Conservation (phyloP, 257 asterid species). For the Perilla frutescens region DNA sequence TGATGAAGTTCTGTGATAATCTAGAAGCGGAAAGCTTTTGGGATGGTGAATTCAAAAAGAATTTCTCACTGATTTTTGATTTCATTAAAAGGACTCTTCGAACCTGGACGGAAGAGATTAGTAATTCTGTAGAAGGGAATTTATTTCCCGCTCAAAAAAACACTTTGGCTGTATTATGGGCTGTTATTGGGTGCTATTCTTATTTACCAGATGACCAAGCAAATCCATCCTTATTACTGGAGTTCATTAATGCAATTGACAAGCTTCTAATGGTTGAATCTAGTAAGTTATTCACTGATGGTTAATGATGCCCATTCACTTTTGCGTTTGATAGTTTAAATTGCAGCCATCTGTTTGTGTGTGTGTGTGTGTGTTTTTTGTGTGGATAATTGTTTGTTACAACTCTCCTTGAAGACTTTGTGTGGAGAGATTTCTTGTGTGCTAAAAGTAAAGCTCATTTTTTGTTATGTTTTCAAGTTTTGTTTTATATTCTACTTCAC, state of each 20-base stretch:
- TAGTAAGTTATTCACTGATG: constrained; percentile 53
- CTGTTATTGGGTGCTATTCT: constrained; percentile 72
- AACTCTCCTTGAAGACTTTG: background rate
- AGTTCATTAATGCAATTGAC: constrained; percentile 70
- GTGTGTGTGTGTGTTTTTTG: background rate
- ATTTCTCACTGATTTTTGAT: constrained; percentile 46
- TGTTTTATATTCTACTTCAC: background rate
- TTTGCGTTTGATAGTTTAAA: constrained; percentile 26
- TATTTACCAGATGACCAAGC: constrained; percentile 50
- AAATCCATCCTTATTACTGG: constrained; percentile 57
- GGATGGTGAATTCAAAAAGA: constrained; percentile 50
- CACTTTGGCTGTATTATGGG: constrained; percentile 78
- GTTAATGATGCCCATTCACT: constrained; percentile 22
- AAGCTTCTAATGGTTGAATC: constrained; percentile 59
- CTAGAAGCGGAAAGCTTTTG: constrained; percentile 52
- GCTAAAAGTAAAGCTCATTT: constrained; percentile 9
- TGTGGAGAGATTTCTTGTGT: background rate
- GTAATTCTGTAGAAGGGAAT: constrained; percentile 44
- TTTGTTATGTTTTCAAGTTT: background rate
- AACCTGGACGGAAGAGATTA: constrained; percentile 55
- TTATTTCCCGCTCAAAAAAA: constrained; percentile 45
- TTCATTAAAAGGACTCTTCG: constrained; percentile 52
- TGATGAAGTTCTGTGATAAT: constrained; percentile 71
- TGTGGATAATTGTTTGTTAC: constrained; percentile 22
- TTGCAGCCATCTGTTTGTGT: constrained; percentile 5